Evolutionary conservation across 2,329 filamentous ascomycete species (phyloP).

Genomic region (Calonectria pteridis): DNA sequence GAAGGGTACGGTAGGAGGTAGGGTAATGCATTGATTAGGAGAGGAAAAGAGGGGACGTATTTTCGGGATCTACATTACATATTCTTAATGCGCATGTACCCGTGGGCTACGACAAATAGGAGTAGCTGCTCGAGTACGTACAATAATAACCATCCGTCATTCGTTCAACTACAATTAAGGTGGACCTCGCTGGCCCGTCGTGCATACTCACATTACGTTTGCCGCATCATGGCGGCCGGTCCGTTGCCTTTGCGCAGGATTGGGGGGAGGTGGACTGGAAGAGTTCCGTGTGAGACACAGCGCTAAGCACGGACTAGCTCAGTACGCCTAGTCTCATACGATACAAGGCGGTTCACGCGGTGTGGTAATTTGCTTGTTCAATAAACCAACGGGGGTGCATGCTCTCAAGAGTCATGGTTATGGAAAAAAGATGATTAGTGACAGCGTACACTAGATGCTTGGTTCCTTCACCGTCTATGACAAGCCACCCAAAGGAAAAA

Average conservation of each 20-base stretch:
- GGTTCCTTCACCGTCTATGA: conserved; percentile 61
- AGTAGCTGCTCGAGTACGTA: neutral
- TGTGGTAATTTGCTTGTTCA: neutral
- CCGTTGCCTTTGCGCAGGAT: neutral
- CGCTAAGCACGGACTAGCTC: neutral
- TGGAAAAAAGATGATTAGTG: conserved; percentile 45
- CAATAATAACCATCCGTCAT: conserved; percentile 15
- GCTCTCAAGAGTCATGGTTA: neutral
- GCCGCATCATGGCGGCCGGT: neutral
- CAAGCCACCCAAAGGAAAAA: conserved; percentile 53
- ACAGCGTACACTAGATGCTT: conserved; percentile 59
- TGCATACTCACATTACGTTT: neutral
- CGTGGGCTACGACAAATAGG: neutral
- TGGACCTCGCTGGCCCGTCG: neutral
- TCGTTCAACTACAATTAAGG: neutral
- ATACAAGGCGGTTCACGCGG: neutral
- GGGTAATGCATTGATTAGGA: neutral
- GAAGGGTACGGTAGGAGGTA: neutral
- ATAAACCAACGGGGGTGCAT: neutral
- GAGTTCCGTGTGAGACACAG: neutral
- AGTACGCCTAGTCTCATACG: neutral
- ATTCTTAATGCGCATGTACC: conserved; percentile 19
- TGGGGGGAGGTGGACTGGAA: neutral
- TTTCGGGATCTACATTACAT: conserved; percentile 8
- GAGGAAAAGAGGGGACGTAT: neutral